Evolutionary conservation across 768 basidiomycete species (phyloP).

Genomic region (Brasilioporus rufonigricans): DNA sequence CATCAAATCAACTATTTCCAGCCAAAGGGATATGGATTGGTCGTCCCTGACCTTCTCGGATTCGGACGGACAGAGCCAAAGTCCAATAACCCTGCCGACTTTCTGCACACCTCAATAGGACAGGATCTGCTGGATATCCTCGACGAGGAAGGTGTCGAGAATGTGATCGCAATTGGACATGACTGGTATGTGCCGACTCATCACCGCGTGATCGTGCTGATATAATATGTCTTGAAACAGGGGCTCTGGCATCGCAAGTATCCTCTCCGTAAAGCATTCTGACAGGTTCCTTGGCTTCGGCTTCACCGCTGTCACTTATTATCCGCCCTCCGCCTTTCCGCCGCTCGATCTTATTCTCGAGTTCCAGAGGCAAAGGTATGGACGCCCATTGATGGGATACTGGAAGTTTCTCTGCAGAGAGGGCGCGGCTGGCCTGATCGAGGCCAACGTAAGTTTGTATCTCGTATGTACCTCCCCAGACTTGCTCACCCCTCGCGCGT

Average conservation of each 20-base stretch:
- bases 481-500: background rate
- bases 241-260: slow-evolving; percentile 35
- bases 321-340: slow-evolving; percentile 24
- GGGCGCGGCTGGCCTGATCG: slow-evolving; percentile 32
- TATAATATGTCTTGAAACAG: slow-evolving; percentile 19
- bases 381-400: slow-evolving; percentile 42
- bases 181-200: slow-evolving; percentile 33
- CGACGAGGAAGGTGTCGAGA: slow-evolving; percentile 32
- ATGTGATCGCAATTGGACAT: slow-evolving; percentile 38
- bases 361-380: slow-evolving; percentile 26
- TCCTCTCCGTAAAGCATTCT: slow-evolving; percentile 37
- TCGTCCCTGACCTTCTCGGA: slow-evolving; percentile 50
- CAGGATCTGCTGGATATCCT: slow-evolving; percentile 40
- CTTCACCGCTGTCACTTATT: slow-evolving; percentile 37
- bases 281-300: slow-evolving; percentile 41
- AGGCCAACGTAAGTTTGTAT: slow-evolving; percentile 31
- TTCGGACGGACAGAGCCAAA: slow-evolving; percentile 44
- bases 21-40: slow-evolving; percentile 40
- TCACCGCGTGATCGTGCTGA: background rate
- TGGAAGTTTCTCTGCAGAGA: slow-evolving; percentile 38
- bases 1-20: slow-evolving; percentile 38
- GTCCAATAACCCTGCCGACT: slow-evolving; percentile 30
- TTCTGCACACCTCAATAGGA: slow-evolving; percentile 25
- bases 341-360: slow-evolving; percentile 29
- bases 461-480: too few relatives aligned